Evolutionary conservation across 805 yeast genomes (phyloP).

Genomic region (Candida palmyrensis): DNA sequence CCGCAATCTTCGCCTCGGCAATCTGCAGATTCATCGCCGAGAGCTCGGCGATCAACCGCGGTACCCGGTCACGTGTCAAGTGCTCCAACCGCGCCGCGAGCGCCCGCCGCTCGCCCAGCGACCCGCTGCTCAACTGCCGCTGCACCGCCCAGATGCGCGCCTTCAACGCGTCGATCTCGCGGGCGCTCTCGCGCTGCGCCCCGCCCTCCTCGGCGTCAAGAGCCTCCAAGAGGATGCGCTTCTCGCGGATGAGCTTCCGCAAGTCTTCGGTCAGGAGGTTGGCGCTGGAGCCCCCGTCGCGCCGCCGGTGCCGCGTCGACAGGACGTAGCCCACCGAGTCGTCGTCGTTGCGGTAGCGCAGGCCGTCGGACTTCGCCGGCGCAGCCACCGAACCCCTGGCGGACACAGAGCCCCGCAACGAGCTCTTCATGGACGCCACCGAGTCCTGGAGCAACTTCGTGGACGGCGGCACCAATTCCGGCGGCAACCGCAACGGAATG

Average conservation of each 20-base stretch:
- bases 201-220: constrained; percentile 61
- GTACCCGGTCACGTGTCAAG: constrained; percentile 64
- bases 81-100: constrained; percentile 52
- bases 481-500: constrained; percentile 79
- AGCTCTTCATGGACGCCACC: constrained; percentile 64
- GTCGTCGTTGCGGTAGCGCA: constrained; percentile 65
- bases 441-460: constrained; percentile 68
- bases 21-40: constrained; percentile 63
- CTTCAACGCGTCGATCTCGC: constrained; percentile 63
- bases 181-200: constrained; percentile 27
- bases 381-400: constrained; percentile 9
- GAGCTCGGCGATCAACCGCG: constrained; percentile 62
- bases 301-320: constrained; percentile 54
- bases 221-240: constrained; percentile 65
- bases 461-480: constrained; percentile 86
- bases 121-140: constrained; percentile 24
- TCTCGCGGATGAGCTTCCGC: constrained; percentile 64
- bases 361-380: constrained; percentile 19
- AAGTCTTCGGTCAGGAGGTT: constrained; percentile 45
- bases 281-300: constrained; percentile 13
- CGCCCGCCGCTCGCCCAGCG: constrained; percentile 38
- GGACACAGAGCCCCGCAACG: constrained; percentile 39
- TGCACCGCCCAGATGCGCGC: constrained; percentile 49
- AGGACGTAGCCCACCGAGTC: constrained; percentile 63
- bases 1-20: constrained; percentile 57